Conservation (phyloP, 768 basidiomycete genomes). For the Peribolospora baueri region DNA sequence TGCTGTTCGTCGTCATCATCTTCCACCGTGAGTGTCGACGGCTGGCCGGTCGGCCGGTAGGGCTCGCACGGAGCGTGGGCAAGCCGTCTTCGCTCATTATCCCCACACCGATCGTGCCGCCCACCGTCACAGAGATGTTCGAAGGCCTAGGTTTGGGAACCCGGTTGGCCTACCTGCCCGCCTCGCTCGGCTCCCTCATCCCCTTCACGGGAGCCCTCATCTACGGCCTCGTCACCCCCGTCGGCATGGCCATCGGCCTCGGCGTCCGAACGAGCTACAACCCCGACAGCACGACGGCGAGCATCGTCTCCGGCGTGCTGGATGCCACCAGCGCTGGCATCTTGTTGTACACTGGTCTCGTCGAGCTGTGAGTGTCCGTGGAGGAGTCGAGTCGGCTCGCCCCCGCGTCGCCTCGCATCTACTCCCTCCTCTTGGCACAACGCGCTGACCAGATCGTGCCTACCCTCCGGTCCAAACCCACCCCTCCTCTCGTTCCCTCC, state of each 20-base stretch:
- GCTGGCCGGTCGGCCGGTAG: too few species aligned
- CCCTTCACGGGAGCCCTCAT: constrained; percentile 36
- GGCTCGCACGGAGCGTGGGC: too few species aligned
- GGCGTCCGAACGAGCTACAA: constrained; percentile 44
- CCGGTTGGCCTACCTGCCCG: constrained; percentile 48
- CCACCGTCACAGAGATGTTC: constrained; percentile 41
- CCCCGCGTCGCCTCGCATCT: not conserved
- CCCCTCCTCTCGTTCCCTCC: not conserved
- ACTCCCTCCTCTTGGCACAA: constrained; percentile 10
- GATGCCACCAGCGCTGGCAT: constrained; percentile 74
- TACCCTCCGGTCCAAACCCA: not conserved
- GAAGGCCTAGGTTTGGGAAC: constrained; percentile 85
- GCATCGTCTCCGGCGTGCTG: constrained; percentile 58
- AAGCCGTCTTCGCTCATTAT: not conserved
- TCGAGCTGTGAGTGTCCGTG: constrained; percentile 32
- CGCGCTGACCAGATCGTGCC: not conserved
- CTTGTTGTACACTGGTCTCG: constrained; percentile 61
- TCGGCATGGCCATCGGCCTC: constrained; percentile 53
- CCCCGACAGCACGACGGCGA: constrained; percentile 46
- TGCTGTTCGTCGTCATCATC: constrained; percentile 68
- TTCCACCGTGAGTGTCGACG: constrained; percentile 35
- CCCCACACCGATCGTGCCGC: not conserved
- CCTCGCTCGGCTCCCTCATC: constrained; percentile 19
- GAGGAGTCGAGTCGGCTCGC: not conserved
- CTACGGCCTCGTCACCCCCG: constrained; percentile 56